Evolutionary conservation across 2,329 filamentous ascomycete species (phyloP).

Genomic region (Neonectria magnoliae): DNA sequence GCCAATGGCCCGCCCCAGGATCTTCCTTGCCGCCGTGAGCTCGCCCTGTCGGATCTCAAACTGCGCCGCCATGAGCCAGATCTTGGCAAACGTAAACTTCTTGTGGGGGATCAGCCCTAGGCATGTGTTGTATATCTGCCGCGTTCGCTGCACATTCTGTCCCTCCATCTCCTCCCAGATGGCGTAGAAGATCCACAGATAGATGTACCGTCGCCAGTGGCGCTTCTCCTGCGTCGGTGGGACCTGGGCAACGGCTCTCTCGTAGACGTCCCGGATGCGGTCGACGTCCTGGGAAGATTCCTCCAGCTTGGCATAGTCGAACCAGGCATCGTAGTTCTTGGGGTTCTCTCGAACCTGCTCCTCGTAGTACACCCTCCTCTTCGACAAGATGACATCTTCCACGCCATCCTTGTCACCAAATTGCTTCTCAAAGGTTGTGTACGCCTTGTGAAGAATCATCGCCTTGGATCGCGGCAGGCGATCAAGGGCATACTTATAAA

Average conservation of each 20-base stretch:
- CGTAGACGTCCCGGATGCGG: conserved; percentile 90
- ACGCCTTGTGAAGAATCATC: conserved; percentile 86
- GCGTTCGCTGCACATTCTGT: conserved; percentile 79
- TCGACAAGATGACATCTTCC: conserved; percentile 94
- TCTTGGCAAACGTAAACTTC: conserved; percentile 95
- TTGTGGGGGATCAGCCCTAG: conserved; percentile 91
- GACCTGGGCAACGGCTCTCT: conserved; percentile 93
- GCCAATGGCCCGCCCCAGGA: conserved; percentile 88
- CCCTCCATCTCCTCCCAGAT: conserved; percentile 92
- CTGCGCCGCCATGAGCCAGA: conserved; percentile 93
- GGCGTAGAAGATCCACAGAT: conserved; percentile 97
- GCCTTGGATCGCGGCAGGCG: conserved; percentile 89
- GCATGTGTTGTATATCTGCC: conserved; percentile 91
- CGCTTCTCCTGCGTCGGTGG: conserved; percentile 96
- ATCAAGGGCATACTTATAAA: conserved; percentile 97
- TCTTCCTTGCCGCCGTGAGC: conserved; percentile 83
- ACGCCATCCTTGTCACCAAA: conserved; percentile 94
- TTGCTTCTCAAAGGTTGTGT: conserved; percentile 98
- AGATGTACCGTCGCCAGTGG: conserved; percentile 97
- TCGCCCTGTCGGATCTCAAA: conserved; percentile 92
- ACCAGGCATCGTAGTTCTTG: conserved; percentile 97
- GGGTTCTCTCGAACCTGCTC: conserved; percentile 93
- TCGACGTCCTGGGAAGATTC: conserved; percentile 85
- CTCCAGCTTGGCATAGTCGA: conserved; percentile 92
- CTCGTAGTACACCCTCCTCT: conserved; percentile 92